Base-by-base conservation (phyloP, 2,329 filamentous ascomycete genomes). In the Penicillium psychrosexuale region DNA sequence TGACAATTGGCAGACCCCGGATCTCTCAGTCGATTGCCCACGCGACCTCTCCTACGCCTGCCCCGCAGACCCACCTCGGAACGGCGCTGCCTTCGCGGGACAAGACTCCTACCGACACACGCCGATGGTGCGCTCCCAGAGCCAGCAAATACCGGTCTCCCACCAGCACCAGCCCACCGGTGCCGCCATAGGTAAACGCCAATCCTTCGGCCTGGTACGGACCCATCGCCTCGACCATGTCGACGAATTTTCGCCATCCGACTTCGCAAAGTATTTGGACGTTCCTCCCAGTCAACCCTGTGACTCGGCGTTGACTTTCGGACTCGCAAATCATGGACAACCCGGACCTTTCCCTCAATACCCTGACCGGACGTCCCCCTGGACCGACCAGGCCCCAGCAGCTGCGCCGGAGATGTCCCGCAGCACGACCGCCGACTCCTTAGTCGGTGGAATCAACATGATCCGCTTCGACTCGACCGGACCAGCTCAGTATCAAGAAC, bases 341-440 rank as follows among this genome's bases (percentile, higher is more conserved):
- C 56, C 51, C 47, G 57, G 53, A 58, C 40, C 51, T 3, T 39
- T 46, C 36, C 46, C 43, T 12, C 46, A 49, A 17, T 47, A 59
- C 7, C 31, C 48, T 49, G 59, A 58, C 57, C 60, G 59, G 57
- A 57, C 61, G 17, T 52, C 56, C 36, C 50, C 57, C 38, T 37
- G 48, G 61, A 59, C 66, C 48, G 67, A 71, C 53, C 62, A 62
- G 42, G 57, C 69, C 33, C 62, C 66, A 24, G 53, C 65, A 27
- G 61, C 66, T 34, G 66, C 72, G 38, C 68, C 72, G 50, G 71
- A 76, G 55, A 79, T 79, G 77, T 75, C 69, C 59, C 72, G 76
- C 59, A 77, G 71, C 59, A 69, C 69, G 40, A 79, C 77, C 31
- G 73, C 75, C 59, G 76, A 79, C 59, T 73, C 74, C 33, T 61